phyloP scores from a whole-genome alignment of 208 protist species.

The Strigomonas culicis region DNA sequence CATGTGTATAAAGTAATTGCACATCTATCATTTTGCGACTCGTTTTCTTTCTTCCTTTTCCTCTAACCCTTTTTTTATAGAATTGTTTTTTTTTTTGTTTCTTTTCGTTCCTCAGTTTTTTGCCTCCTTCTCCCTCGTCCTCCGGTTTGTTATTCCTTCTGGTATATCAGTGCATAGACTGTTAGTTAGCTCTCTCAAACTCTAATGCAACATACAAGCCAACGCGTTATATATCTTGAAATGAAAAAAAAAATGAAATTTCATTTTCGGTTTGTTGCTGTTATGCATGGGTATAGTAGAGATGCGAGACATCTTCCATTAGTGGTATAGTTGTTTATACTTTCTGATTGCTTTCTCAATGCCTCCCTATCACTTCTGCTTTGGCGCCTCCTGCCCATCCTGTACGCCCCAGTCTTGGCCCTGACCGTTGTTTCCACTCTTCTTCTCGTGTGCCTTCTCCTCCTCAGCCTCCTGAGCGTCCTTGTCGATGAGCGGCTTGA shows the following conservation, averaged over 20 bases:
- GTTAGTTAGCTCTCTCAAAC: too few species aligned
- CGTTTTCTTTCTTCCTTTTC: neutral
- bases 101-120: slow-evolving; percentile 1
- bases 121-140: too few species aligned
- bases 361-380: slow-evolving; percentile 8
- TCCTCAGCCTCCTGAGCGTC: slow-evolving; percentile 12
- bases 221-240: too few species aligned
- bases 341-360: too few species aligned
- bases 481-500: slow-evolving; percentile 31
- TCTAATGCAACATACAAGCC: too few species aligned
- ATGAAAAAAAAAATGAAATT: too few species aligned
- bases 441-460: neutral
- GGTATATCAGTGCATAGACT: too few species aligned
- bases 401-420: neutral
- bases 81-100: slow-evolving; percentile 12
- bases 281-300: too few species aligned
- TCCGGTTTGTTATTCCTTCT: too few species aligned
- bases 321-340: too few species aligned
- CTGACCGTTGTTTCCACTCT: neutral
- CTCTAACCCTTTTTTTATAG: neutral
- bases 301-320: too few species aligned
- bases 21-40: neutral
- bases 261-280: too few species aligned
- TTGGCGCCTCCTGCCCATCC: neutral
- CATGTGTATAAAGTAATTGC: neutral